Conservation (phyloP, 495 filamentous ascomycete species). For the Penicillium malachiteum region DNA sequence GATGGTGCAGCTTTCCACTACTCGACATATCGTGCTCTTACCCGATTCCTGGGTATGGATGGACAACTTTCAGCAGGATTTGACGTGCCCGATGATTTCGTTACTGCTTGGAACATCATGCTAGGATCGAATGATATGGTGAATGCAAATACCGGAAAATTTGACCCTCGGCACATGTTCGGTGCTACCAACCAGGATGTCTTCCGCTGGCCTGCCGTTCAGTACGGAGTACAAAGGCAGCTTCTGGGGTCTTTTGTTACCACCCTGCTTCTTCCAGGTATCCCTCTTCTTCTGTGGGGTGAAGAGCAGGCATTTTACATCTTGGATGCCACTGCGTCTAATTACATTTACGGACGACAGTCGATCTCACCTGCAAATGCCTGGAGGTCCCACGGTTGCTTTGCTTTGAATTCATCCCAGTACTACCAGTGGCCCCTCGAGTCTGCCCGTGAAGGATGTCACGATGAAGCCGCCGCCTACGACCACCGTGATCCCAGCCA, state of each 20-base stretch:
- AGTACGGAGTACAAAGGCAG: constrained; percentile 57
- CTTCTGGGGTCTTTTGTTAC: constrained; percentile 63
- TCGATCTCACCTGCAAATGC: constrained; percentile 64
- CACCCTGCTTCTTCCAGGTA: constrained; percentile 63
- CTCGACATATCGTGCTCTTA: constrained; percentile 63
- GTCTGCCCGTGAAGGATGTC: constrained; percentile 52
- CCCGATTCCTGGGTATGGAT: constrained; percentile 63
- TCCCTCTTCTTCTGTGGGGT: constrained; percentile 66
- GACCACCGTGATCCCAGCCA: constrained; percentile 72
- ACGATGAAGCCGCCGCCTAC: constrained; percentile 53
- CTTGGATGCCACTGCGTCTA: constrained; percentile 63
- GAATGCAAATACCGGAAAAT: constrained; percentile 63
- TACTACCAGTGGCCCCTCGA: constrained; percentile 61
- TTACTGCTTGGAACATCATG: constrained; percentile 58
- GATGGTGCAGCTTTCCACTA: constrained; percentile 71
- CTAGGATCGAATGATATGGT: constrained; percentile 61
- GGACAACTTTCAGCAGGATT: constrained; percentile 59
- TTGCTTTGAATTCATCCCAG: constrained; percentile 52
- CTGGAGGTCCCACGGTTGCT: constrained; percentile 70
- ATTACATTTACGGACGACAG: constrained; percentile 70
- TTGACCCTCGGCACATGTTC: constrained; percentile 70
- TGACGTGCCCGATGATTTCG: constrained; percentile 58
- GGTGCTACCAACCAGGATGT: constrained; percentile 73
- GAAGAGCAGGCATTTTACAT: constrained; percentile 71
- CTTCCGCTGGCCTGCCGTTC: constrained; percentile 70